Evolutionary conservation across 345 rosid genomes (phyloP), one percentile per base, ranked within the genome.

Genomic region (Sonneratia caseolaris): DNA sequence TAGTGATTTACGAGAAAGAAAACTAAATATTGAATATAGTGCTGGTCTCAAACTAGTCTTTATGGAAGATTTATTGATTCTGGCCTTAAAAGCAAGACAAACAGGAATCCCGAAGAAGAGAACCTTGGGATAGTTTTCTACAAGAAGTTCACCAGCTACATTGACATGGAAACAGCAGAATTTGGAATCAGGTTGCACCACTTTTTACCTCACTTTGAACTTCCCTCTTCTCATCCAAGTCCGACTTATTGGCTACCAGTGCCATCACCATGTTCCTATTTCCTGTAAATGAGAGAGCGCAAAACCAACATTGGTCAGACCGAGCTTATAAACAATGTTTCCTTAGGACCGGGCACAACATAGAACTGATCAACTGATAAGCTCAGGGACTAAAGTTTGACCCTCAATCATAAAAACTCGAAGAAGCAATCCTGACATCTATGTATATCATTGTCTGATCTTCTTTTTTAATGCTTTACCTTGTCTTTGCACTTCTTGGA

Each of bases 401-500:
- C 9, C 43, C 1, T 53, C 22, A 48, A 11, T 48, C 1, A 2
- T 13, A 48, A 15, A 48, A 48, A 13, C 18, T 15, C 18, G 0
- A 48, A 15, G 3, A n/a, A 45, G 13, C 49, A 45, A 45, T 45
- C 12, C 55, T 12, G 55, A 49, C 16, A 15, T 49, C 32, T 27
- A 27, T 27, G 32, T 49, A 49, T 19, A 49, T 12, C 16, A 49
- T 15, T 15, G 55, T 12, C 19, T 27, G 32, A 4, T 49, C 55
- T 49, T 16, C 5, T 22, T 21, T 69, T 7, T 51, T 8, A 19
- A 32, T n/a, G 14, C 37, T 61, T 73, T 70, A 86, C 91, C 95
- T 84, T 89, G 90, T 72, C 86, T 79, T 48, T 83, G 90, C 81
- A 89, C 78, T 75, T 89, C 91, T 70, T 78, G 79, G 75, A 87